A percentile compares a stretch with the other conserved stretches of the same genome.
phyloP scores from a whole-genome alignment of 176 grass and related monocot genomes.

The Olyra latifolia region DNA sequence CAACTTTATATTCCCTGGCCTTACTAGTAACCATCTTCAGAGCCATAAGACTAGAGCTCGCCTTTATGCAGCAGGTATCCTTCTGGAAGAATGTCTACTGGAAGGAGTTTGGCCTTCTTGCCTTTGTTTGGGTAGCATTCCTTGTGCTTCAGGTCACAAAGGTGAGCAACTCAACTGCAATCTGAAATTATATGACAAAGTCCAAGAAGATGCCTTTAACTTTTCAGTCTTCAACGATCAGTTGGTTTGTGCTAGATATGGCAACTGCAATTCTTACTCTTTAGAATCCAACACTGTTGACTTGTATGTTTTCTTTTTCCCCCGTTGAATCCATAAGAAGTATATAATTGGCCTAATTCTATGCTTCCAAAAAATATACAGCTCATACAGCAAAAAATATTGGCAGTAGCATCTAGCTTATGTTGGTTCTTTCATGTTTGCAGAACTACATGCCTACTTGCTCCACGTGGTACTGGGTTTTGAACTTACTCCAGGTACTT shows the following conservation, averaged over 20 bases:
- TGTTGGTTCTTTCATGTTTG: neutral
- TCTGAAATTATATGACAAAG: neutral
- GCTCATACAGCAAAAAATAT: neutral
- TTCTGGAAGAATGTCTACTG: conserved; percentile 67
- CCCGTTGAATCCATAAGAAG: neutral
- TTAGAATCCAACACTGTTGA: neutral
- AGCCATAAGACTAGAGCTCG: neutral
- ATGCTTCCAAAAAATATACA: neutral
- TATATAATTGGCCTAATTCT: neutral
- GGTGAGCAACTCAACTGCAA: conserved; percentile 16
- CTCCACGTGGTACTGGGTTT: conserved; percentile 62
- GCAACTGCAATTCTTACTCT: neutral
- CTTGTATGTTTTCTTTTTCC: neutral
- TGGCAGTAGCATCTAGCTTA: neutral
- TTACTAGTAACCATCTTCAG: neutral
- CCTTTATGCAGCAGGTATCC: conserved; percentile 38
- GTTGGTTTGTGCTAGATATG: neutral
- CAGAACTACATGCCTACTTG: conserved; percentile 68
- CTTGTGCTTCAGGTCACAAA: conserved; percentile 74
- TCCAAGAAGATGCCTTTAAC: neutral
- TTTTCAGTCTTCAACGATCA: neutral
- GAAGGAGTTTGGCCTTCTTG: conserved; percentile 75
- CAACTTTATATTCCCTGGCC: neutral
- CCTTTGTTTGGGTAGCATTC: conserved; percentile 69
- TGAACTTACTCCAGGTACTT: conserved; percentile 75